A percentile compares a stretch with the other conserved stretches of the same genome.
Evolutionary conservation across 176 grass and related monocot species (phyloP).

Genomic region (Oryza nivara): DNA sequence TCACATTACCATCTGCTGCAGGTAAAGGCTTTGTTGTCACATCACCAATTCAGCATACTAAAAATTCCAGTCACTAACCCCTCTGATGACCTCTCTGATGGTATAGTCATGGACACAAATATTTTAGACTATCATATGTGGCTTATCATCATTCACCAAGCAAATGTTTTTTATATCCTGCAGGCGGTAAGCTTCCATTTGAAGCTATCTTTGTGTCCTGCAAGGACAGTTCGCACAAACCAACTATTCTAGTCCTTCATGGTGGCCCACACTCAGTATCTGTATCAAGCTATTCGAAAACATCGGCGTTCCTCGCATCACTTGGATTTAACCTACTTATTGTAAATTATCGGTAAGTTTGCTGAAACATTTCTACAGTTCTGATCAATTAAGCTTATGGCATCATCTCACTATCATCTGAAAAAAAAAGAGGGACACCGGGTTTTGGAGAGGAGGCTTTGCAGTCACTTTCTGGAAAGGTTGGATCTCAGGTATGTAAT

Average conservation of each 20-base stretch:
- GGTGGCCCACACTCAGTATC: constrained; percentile 84
- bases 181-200: constrained; percentile 75
- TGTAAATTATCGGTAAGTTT: constrained; percentile 80
- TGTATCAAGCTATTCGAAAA: constrained; percentile 76
- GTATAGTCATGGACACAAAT: constrained; percentile 30
- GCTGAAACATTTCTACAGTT: background rate
- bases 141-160: background rate
- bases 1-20: constrained; percentile 5
- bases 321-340: constrained; percentile 84
- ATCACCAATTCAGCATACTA: constrained; percentile 64
- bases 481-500: constrained; percentile 73
- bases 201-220: constrained; percentile 77
- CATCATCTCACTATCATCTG: constrained; percentile 2
- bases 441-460: constrained; percentile 93
- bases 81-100: constrained; percentile 59
- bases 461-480: constrained; percentile 87
- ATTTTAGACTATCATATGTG: background rate
- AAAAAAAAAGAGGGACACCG: constrained; percentile 61
- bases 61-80: constrained; percentile 65
- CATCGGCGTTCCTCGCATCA: constrained; percentile 75
- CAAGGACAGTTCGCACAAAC: constrained; percentile 56
- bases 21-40: constrained; percentile 64
- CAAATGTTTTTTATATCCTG: background rate
- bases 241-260: constrained; percentile 77
- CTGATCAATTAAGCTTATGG: background rate